Base-by-base conservation (phyloP, 495 filamentous ascomycete species). In the Penicillium odoratum region DNA sequence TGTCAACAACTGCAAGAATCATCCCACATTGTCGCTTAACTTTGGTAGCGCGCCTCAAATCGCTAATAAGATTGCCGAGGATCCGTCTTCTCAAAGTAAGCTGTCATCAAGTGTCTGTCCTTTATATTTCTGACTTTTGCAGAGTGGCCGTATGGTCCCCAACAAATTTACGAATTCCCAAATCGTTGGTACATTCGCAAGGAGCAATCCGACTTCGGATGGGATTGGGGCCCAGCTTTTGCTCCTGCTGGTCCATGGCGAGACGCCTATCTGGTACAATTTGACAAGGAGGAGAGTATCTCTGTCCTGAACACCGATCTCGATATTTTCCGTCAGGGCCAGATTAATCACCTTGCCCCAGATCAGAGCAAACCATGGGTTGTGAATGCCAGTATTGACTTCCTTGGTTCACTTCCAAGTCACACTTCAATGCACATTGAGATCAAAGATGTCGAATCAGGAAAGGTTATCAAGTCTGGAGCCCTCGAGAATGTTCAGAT, bases 221-320 rank as follows among this genome's bases (percentile, higher is more conserved):
- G 85, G 85, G 86, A 88, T 57, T 88, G 85, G 85, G 84, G 85
- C 6, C 86, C 86, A 5, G 84, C 82, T 1, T 87, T 89, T 63
- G 75, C 82, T 4, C 85, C 86, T 1, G 83, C 82, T 9, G 86
- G 86, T n/a, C 80, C 84, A 9, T 89, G 85, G 86, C 79, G 81
- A 61, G 81, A 83, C 34, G 85, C 81, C 0, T 85, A 79, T 62
- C 59, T 86, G 3, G 70, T 87, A 13, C 84, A 88, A 55, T 77
- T 87, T 7, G 63, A 70, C 5, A 48, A 62, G 3, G 51, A 73
- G 0, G 71, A 79, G 10, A 55, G 67, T 31, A 56, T 85, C 8
- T 76, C 86, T 60, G 68, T 86, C 38, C 67, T 81, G 13, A 89
- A 88, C 62, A 79, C 83, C 4, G 66, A 83, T 34, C 57, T 88